Percentiles rank a stretch among this genome's conserved stretches.
phyloP scores from a whole-genome alignment of 805 yeast genomes.

The Wickerhamomyces pijperi region DNA sequence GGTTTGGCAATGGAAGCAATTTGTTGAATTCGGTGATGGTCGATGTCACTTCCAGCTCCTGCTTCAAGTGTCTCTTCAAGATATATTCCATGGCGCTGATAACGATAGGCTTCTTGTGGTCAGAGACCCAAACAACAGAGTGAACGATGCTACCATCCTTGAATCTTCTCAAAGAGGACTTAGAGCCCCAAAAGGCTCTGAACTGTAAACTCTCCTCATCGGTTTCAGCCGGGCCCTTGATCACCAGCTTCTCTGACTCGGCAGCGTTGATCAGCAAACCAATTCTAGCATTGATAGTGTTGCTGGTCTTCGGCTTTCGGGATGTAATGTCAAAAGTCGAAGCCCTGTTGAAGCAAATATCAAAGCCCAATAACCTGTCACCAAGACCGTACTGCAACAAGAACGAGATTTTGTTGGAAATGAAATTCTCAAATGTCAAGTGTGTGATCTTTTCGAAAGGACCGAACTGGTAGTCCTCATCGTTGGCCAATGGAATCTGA shows the following conservation, averaged over 20 bases:
- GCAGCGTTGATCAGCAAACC: conserved; percentile 63
- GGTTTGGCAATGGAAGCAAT: conserved; percentile 46
- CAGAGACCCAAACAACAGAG: conserved; percentile 76
- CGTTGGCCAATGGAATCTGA: conserved; percentile 30
- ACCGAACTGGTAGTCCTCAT: conserved; percentile 34
- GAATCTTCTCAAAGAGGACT: conserved; percentile 79
- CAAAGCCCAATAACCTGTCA: conserved; percentile 27
- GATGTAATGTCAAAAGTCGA: conserved; percentile 27
- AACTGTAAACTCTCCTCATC: conserved; percentile 48
- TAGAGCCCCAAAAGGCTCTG: conserved; percentile 81
- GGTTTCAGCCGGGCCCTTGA: conserved; percentile 70
- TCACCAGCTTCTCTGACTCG: conserved; percentile 71
- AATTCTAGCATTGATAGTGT: conserved; percentile 28
- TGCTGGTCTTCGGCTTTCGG: conserved; percentile 36
- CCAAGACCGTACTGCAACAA: conserved; percentile 49
- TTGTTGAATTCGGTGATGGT: conserved; percentile 36
- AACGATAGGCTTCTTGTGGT: conserved; percentile 49
- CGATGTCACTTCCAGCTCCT: conserved; percentile 20
- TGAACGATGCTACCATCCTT: conserved; percentile 87
- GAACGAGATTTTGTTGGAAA: conserved; percentile 49
- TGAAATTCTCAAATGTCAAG: conserved; percentile 55
- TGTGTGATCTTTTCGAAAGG: conserved; percentile 64
- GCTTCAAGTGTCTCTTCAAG: conserved; percentile 51
- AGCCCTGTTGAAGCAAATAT: conserved; percentile 22
- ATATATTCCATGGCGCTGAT: conserved; percentile 54